Evolutionary conservation across 768 basidiomycete species (phyloP), one percentile per base, ranked within the genome.

Genomic region (Tylopilus balloui): DNA sequence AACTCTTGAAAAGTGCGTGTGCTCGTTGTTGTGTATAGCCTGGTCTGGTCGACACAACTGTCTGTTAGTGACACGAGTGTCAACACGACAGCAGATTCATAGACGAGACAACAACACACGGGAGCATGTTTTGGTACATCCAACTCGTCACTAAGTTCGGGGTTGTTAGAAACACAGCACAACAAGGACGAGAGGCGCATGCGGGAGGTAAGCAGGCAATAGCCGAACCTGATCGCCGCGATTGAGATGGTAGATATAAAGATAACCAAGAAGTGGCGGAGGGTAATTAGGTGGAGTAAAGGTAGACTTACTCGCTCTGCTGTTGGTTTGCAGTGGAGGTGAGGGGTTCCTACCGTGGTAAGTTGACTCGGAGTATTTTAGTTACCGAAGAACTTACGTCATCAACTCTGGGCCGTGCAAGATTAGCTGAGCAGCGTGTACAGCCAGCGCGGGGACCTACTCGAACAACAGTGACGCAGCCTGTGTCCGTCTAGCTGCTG

Each of bases 151-250:
- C 80, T 80, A 69, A 73, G 69, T 57, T 69, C 61, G 67, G 71
- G 67, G 60, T 71, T 66, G 70, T 78, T 72, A 77, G 82, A 78
- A 67, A 73, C 73, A 63, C 81, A 86, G 68, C 84, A 85, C 64
- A 84, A 65, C 34, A 85, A 65, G 55, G 77, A 79, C 58, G 73
- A 76, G 64, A 83, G 69, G 67, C 64, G 75, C 85, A 88, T 86
- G 77, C 51, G 60, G 62, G 55, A 64, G 52, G 65, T 65, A 55
- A 65, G 57, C 50, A 56, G 61, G 52, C n/a, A 45, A 43, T 57
- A 48, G 54, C 53, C 49, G 57, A 51, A 43, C 55, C 59, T 36
- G 55, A 59, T 63, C 55, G 58, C 64, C 52, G 23, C 53, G 46
- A 48, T 51, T 39, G 57, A 40, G 20, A 53, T 47, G 27, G 49